Percentiles rank a stretch among this genome's conserved stretches.
phyloP scores from a whole-genome alignment of 352 stramenopile genomes.

The Halophytophthora batemanensis region DNA sequence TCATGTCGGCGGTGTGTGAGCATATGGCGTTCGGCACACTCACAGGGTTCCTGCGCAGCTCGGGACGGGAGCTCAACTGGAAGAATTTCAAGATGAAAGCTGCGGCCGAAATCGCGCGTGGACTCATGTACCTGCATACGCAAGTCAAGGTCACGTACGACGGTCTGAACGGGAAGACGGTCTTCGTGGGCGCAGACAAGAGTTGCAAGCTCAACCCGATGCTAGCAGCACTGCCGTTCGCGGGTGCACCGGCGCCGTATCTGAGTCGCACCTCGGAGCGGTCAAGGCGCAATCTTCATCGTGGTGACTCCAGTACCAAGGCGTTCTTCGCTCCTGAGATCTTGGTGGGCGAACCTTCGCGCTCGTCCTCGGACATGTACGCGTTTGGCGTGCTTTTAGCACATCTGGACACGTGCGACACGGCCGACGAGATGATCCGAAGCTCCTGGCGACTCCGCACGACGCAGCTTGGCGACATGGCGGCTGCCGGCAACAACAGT shows the following conservation, averaged over 20 bases:
- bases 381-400: slow-evolving; percentile 65
- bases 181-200: slow-evolving; percentile 70
- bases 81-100: slow-evolving; percentile 77
- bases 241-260: slow-evolving; percentile 24
- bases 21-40: slow-evolving; percentile 70
- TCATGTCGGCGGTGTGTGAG: slow-evolving; percentile 66
- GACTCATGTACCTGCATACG: slow-evolving; percentile 76
- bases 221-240: slow-evolving; percentile 52
- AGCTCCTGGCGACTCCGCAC: slow-evolving; percentile 54
- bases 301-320: slow-evolving; percentile 28
- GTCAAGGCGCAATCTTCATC: too few species aligned
- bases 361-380: slow-evolving; percentile 67
- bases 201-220: slow-evolving; percentile 81
- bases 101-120: slow-evolving; percentile 54
- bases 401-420: slow-evolving; percentile 55
- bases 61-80: slow-evolving; percentile 51
- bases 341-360: slow-evolving; percentile 37
- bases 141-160: slow-evolving; percentile 74
- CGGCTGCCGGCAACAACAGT: slow-evolving; percentile 21
- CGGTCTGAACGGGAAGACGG: slow-evolving; percentile 56
- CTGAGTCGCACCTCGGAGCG: slow-evolving; percentile 27
- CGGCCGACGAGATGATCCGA: slow-evolving; percentile 62
- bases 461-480: slow-evolving; percentile 25
- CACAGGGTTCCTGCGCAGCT: slow-evolving; percentile 45
- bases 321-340: slow-evolving; percentile 60